Evolutionary conservation across 1,139 yeast species (phyloP), one percentile per base, ranked within the genome.

Genomic region (Yamadazyma siamensis): DNA sequence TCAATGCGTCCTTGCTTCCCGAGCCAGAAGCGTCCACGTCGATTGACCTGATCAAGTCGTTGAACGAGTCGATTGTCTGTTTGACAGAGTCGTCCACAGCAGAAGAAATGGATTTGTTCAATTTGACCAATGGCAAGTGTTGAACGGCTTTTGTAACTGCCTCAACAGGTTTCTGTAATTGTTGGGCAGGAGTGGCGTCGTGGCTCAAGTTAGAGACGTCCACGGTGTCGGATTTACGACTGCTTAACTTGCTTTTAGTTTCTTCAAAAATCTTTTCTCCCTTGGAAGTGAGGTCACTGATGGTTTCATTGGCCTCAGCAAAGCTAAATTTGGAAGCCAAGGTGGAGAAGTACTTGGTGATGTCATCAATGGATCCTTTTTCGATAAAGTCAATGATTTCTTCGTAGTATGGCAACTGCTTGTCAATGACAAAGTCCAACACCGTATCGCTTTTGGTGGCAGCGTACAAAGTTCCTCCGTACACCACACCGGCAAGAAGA

Each of bases 41-140:
- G 36, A 79, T 67, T 24, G 73, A 59, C 25, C 54, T 57, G 35
- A 79, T 71, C 46, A 77, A 64, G 29, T 59, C 60, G 54, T 80
- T 79, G 52, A 80, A 63, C 4, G 77, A 59, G 16, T 59, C 64
- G 27, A 71, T 65, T 26, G 78, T 71, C 26, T 50, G 55, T 31
- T 62, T 59, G 28, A 81, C 71, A 6, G 71, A 47, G 10, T 73
- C 66, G 43, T 77, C 77, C 13, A 59, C 57, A 6, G 54, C 39
- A 6, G 50, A 38, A 9, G 45, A 43, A 14, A 44, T 35, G 13
- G 44, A 46, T 17, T 48, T 42, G 28, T 47, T 46, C 36, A 62
- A 48, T 31, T 56, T 41, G 30, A 66, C 54, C 34, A 62, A 52
- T 6, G 72, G 73, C 41, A 67, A 59, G 28, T 51, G 59, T 26